A percentile compares a stretch with the other conserved stretches of the same genome.
Conservation (phyloP, 495 filamentous ascomycete species). For the Parathielavia hyrcaniae region DNA sequence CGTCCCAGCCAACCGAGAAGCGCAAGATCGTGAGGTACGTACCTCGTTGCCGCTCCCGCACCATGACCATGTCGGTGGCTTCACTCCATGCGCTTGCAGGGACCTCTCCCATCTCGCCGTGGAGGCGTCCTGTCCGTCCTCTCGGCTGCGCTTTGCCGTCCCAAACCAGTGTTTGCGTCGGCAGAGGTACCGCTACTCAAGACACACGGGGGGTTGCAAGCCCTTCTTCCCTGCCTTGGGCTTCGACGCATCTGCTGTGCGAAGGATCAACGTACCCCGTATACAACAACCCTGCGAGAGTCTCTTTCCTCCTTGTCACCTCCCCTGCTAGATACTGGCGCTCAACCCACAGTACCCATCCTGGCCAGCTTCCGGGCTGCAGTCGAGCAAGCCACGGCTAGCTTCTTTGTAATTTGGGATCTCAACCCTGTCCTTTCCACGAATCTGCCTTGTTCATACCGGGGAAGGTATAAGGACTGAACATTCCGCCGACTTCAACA, state of each 20-base stretch:
- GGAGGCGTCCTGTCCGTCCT: background rate
- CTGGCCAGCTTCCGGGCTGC: conserved; percentile 7
- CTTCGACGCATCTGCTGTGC: background rate
- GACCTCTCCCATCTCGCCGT: conserved; percentile 1
- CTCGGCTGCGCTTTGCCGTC: conserved; percentile 2
- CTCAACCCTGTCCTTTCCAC: conserved; percentile 10
- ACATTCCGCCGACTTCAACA: conserved; percentile 7
- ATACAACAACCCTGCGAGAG: conserved; percentile 17
- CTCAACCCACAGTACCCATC: conserved; percentile 14
- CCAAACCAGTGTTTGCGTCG: background rate
- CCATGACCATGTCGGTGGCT: background rate
- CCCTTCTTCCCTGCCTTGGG: background rate
- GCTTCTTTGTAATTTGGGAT: background rate
- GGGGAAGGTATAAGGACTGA: conserved; percentile 18
- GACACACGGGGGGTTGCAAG: background rate
- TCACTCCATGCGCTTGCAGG: conserved; percentile 9
- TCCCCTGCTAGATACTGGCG: conserved; percentile 15
- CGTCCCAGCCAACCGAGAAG: conserved; percentile 11
- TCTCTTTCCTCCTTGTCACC: conserved; percentile 18
- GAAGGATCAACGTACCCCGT: conserved; percentile 13
- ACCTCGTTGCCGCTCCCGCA: conserved; percentile 23
- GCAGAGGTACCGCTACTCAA: background rate
- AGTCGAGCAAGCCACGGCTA: conserved; percentile 9
- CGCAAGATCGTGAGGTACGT: conserved; percentile 14
- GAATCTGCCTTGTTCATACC: background rate